Evolutionary conservation across 1,284 basidiomycete genomes (phyloP), one percentile per base, ranked within the genome.

Genomic region (Tylopilus sp.): DNA sequence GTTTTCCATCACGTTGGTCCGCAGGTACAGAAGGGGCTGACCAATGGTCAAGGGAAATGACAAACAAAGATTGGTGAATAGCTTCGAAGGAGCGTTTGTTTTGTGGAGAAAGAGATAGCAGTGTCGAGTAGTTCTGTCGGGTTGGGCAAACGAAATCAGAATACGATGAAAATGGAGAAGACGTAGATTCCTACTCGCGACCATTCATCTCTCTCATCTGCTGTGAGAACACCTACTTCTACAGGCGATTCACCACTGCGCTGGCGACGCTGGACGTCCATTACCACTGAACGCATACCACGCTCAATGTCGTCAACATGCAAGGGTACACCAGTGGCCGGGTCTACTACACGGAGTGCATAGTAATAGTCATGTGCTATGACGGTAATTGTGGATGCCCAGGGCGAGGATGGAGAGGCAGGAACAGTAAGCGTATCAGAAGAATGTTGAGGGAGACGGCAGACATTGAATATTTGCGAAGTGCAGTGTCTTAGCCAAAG

Each of bases 161-260:
- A 41, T 5, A 31, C 18, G 15, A 3, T 15, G 10, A 31, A 2
- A 30, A 40, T 5, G 15, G 15, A 10, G 8, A n/a, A 8, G 8
- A 23, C 8, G 3, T 26, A 11, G 6, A 31, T 29, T 58, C 78
- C 52, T 65, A 92, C 91, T 67, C 80, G 72, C 15, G 90, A 79
- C 95, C 95, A 98, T 11, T 66, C 74, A 69, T 97, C 91, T 55
- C 95, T 76, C 35, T 87, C 76, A 62, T 95, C 92, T 2, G 86
- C 82, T 38, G 83, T 90, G 49, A 97, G 73, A 2, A 88, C 75
- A 13, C 90, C 86, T 6, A 98, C 74, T 34, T 79, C 74, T 1
- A 78, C 61, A 1, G 84, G 72, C 26, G 59, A 65, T 54, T 91
- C 84, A 15, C 82, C 83, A 0, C 55, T 63, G 3, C 70, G 70